Percentiles rank a stretch among this genome's conserved stretches.
Evolutionary conservation across 805 yeast genomes (phyloP).

Genomic region (Komagataella kurtzmanii): DNA sequence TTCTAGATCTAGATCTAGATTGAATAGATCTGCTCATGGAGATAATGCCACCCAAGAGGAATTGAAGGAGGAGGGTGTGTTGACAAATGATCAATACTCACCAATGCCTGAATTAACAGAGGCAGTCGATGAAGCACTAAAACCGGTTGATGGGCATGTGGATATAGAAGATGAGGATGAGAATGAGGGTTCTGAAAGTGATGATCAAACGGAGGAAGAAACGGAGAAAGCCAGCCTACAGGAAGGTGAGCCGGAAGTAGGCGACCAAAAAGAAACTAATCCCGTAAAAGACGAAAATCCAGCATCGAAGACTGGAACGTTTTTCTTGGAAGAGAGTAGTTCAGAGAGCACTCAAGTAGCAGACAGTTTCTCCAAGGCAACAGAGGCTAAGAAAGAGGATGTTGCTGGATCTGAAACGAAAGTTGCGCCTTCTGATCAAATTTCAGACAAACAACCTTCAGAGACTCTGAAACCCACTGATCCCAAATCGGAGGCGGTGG

Average conservation of each 20-base stretch:
- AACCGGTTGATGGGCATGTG: slow-evolving; percentile 9
- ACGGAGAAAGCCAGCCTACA: not conserved
- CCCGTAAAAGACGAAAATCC: slow-evolving; percentile 1
- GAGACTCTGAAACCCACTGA: not conserved
- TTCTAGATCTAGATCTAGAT: slow-evolving; percentile 51
- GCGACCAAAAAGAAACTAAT: slow-evolving; percentile 3
- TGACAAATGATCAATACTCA: slow-evolving; percentile 36
- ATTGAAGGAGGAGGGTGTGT: slow-evolving; percentile 43
- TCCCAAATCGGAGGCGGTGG: not conserved
- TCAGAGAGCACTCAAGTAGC: too few species aligned
- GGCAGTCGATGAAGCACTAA: slow-evolving; percentile 34
- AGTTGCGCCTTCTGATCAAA: slow-evolving; percentile 4
- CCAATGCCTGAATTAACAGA: slow-evolving; percentile 34
- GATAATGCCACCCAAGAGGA: slow-evolving; percentile 18
- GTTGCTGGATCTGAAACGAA: not conserved
- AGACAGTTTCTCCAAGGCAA: not conserved
- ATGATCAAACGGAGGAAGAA: not conserved
- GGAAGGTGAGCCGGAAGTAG: slow-evolving; percentile 5
- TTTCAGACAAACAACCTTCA: slow-evolving; percentile 2
- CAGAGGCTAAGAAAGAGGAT: slow-evolving; percentile 1
- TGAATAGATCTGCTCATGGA: slow-evolving; percentile 8
- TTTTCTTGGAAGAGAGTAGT: too few species aligned
- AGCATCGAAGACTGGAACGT: too few species aligned
- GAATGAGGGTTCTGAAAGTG: not conserved
- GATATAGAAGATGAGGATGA: slow-evolving; percentile 10